Percentiles rank a stretch among this genome's conserved stretches.
Evolutionary conservation across 768 basidiomycete genomes (phyloP).

Genomic region (Myochromella boudieri): DNA sequence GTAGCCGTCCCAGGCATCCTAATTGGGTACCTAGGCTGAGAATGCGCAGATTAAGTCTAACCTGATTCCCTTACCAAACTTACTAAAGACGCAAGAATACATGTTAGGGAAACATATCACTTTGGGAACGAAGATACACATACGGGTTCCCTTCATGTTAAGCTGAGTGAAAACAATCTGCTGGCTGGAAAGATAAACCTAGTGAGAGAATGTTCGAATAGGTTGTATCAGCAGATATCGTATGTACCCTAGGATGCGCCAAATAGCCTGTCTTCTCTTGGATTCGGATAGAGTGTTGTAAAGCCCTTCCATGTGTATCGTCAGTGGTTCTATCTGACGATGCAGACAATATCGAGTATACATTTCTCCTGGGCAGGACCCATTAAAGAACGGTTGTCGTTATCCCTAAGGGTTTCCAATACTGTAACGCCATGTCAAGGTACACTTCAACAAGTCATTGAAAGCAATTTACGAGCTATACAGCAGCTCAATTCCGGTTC

Average conservation of each 20-base stretch:
- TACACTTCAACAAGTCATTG: too few relatives aligned
- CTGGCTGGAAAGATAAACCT: conserved; percentile 44
- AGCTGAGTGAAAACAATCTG: conserved; percentile 58
- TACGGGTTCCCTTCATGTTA: conserved; percentile 35
- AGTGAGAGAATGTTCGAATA: neutral
- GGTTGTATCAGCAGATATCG: neutral
- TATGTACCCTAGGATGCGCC: conserved; percentile 53
- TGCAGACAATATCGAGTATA: conserved; percentile 18
- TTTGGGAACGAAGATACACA: conserved; percentile 16
- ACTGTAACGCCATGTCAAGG: conserved; percentile 28
- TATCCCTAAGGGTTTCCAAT: conserved; percentile 41
- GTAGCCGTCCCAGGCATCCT: conserved; percentile 65
- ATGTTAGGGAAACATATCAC: too few relatives aligned
- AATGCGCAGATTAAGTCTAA: neutral
- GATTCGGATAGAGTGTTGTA: conserved; percentile 45
- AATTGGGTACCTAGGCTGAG: neutral
- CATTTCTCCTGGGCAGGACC: conserved; percentile 55
- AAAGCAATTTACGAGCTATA: too few relatives aligned
- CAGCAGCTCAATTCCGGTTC: too few relatives aligned
- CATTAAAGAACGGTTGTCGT: conserved; percentile 51
- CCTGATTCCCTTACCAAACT: neutral
- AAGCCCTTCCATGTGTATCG: conserved; percentile 40
- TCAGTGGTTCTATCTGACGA: neutral
- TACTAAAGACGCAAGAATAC: neutral
- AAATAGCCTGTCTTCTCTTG: conserved; percentile 44